These are phyloP conservation scores for Tripterygium wilfordii DNA, from an alignment of 177 flowering plant genomes.

Conservation along the genomic window DNA sequence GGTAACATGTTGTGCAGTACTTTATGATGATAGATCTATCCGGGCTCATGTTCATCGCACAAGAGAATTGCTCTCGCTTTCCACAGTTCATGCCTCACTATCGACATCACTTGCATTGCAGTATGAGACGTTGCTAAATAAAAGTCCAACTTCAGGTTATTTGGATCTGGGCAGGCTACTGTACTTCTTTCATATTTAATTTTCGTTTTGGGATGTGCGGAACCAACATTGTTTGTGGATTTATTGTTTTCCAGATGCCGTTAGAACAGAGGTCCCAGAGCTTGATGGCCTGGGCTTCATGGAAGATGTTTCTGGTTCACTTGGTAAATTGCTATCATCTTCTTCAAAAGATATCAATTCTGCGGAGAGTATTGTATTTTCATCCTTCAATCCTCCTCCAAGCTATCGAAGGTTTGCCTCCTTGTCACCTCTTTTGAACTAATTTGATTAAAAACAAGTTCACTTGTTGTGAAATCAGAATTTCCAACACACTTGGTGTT, in stretches of 20 bases:
- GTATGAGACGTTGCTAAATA: slow-evolving; percentile 56
- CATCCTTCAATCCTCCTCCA: slow-evolving; percentile 97
- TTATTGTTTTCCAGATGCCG: slow-evolving; percentile 35
- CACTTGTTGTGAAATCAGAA: background rate
- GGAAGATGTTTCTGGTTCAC: slow-evolving; percentile 80
- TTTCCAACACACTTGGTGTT: slow-evolving; percentile 3
- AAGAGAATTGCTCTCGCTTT: slow-evolving; percentile 81
- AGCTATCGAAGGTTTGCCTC: slow-evolving; percentile 80
- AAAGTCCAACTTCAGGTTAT: slow-evolving; percentile 41
- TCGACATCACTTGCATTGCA: slow-evolving; percentile 89
- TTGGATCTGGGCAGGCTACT: slow-evolving; percentile 3
- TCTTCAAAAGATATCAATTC: slow-evolving; percentile 71
- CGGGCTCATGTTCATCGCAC: slow-evolving; percentile 92
- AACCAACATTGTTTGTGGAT: background rate
- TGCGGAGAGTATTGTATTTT: slow-evolving; percentile 83
- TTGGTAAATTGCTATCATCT: slow-evolving; percentile 52
- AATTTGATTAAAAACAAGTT: background rate
- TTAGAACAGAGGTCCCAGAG: slow-evolving; percentile 69
- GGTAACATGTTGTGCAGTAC: slow-evolving; percentile 44
- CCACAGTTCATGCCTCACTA: slow-evolving; percentile 74
- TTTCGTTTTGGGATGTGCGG: too few species aligned
- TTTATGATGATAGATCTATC: slow-evolving; percentile 92
- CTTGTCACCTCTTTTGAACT: background rate
- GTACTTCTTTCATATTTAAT: background rate
- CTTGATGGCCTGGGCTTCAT: slow-evolving; percentile 89